A percentile compares a stretch with the other conserved stretches of the same genome.
Conservation (phyloP, 805 yeast genomes). For the Millerozyma miso region DNA sequence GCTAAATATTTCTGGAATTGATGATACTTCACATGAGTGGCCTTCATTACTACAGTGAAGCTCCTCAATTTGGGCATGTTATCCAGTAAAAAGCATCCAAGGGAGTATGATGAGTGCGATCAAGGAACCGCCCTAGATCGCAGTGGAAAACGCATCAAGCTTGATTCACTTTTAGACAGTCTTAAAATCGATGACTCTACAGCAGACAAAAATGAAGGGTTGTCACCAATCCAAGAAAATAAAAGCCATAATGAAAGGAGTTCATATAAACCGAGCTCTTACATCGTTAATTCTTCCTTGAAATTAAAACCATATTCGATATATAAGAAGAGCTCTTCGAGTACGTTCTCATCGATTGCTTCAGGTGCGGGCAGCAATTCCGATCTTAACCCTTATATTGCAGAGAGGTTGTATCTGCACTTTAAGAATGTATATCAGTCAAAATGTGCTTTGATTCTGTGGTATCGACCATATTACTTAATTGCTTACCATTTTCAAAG, state of each 20-base stretch:
- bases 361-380: not conserved
- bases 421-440: slow-evolving; percentile 16
- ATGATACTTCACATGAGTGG: not conserved
- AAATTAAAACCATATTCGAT: slow-evolving; percentile 9
- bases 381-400: slow-evolving; percentile 16
- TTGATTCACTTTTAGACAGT: slow-evolving; percentile 25
- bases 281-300: slow-evolving; percentile 11
- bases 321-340: slow-evolving; percentile 5
- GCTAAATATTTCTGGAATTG: not conserved
- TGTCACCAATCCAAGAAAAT: not conserved
- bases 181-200: slow-evolving; percentile 14
- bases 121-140: not conserved
- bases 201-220: not conserved
- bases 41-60: not conserved
- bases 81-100: slow-evolving; percentile 5
- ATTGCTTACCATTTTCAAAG: slow-evolving; percentile 25
- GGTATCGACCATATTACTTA: slow-evolving; percentile 23
- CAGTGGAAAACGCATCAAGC: slow-evolving; percentile 24
- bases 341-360: not conserved
- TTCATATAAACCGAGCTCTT: not conserved
- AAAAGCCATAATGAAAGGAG: not conserved
- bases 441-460: slow-evolving; percentile 18
- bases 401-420: slow-evolving; percentile 20
- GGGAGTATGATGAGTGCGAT: slow-evolving; percentile 7
- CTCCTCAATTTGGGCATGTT: not conserved